Evolutionary conservation across 1,284 basidiomycete genomes (phyloP).

Genomic region (Cutaneotrichosporon cutaneum): DNA sequence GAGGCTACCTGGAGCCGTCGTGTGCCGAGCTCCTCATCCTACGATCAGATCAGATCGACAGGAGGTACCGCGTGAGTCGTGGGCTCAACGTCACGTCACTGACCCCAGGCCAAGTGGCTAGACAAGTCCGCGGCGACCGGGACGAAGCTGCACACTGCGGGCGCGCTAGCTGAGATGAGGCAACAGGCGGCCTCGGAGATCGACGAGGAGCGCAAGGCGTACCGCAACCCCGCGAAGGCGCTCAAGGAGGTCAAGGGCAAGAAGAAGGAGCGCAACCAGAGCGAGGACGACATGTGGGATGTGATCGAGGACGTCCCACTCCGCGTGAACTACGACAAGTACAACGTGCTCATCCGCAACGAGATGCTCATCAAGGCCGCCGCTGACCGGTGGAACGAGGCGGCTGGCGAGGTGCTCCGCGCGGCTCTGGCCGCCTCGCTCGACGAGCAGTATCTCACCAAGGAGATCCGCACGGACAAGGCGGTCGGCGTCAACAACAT

Average conservation of each 20-base stretch:
- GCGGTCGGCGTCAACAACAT: constrained; percentile 38
- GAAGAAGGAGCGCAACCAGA: constrained; percentile 17
- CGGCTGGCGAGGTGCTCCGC: constrained; percentile 68
- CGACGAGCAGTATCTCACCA: constrained; percentile 57
- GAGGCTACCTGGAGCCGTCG: constrained; percentile 36
- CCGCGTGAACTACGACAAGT: constrained; percentile 77
- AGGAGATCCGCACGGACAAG: constrained; percentile 34
- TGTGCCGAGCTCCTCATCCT: constrained; percentile 35
- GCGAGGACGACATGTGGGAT: constrained; percentile 20
- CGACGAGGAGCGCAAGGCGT: constrained; percentile 36
- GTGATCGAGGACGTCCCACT: constrained; percentile 31
- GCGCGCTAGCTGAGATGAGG: constrained; percentile 42
- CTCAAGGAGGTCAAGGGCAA: constrained; percentile 26
- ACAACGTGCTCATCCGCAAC: constrained; percentile 84
- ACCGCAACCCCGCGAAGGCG: constrained; percentile 35
- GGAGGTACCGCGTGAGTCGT: constrained; percentile 33
- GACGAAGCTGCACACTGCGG: constrained; percentile 49
- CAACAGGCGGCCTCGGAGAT: constrained; percentile 10
- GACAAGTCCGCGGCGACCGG: constrained; percentile 29
- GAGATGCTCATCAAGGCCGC: constrained; percentile 72
- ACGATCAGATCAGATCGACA: constrained; percentile 33
- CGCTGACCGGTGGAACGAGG: constrained; percentile 72
- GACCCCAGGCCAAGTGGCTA: constrained; percentile 27
- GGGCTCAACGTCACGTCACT: neutral
- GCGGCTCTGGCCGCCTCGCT: constrained; percentile 70